Conservation (phyloP, 805 yeast species). For the Saturnispora gosingensis region DNA sequence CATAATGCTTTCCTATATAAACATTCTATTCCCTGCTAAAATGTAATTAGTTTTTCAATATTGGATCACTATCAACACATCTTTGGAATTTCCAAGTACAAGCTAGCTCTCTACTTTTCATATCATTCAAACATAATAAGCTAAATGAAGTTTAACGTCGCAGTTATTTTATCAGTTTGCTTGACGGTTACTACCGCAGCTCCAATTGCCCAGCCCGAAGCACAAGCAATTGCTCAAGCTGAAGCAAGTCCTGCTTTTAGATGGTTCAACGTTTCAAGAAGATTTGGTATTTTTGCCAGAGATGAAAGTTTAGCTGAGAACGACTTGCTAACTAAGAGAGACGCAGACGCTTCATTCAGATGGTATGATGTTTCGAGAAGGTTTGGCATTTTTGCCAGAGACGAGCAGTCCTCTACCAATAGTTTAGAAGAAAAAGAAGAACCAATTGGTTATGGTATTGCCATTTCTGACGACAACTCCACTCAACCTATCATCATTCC, state of each 20-base stretch:
- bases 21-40: background rate
- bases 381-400: slow-evolving; percentile 8
- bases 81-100: background rate
- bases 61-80: background rate
- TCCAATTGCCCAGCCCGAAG: slow-evolving; percentile 6
- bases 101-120: background rate
- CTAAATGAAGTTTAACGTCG: slow-evolving; percentile 3
- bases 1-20: background rate
- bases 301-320: background rate
- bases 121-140: background rate
- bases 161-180: slow-evolving; percentile 2
- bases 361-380: slow-evolving; percentile 6
- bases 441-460: slow-evolving; percentile 6
- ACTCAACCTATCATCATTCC: slow-evolving; percentile 6
- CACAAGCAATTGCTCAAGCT: slow-evolving; percentile 1
- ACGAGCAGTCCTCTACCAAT: background rate
- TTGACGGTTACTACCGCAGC: background rate
- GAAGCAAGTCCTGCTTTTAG: slow-evolving; percentile 1
- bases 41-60: background rate
- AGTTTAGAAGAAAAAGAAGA: background rate
- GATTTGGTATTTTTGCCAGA: slow-evolving; percentile 8
- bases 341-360: slow-evolving; percentile 2
- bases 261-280: slow-evolving; percentile 6
- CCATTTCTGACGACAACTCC: slow-evolving; percentile 4
- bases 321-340: background rate